Percentiles rank a stretch among this genome's conserved stretches.
Evolutionary conservation across 768 basidiomycete species (phyloP).

Genomic region (Lactifluus piperatus): DNA sequence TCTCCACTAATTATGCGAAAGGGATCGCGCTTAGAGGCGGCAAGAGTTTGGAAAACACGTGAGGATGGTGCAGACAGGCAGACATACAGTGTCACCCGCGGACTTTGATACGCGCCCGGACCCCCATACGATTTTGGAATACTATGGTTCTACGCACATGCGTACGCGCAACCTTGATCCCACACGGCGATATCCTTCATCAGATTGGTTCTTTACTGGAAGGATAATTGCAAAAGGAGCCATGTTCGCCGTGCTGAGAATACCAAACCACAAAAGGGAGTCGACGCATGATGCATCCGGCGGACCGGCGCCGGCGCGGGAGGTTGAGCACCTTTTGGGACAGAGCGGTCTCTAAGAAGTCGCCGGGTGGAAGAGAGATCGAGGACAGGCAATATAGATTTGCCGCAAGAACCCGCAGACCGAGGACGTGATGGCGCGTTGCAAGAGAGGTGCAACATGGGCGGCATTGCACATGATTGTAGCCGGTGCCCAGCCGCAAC

Average conservation of each 20-base stretch:
- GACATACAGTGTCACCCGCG: background rate
- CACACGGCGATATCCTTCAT: constrained; percentile 52
- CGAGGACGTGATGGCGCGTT: background rate
- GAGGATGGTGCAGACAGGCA: too few relatives aligned
- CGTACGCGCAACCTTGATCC: constrained; percentile 36
- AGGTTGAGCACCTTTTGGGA: constrained; percentile 4
- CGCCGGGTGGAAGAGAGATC: background rate
- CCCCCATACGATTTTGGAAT: constrained; percentile 48
- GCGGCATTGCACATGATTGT: too few relatives aligned
- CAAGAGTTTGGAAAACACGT: too few relatives aligned
- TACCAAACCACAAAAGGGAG: constrained; percentile 31
- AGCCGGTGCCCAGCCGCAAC: too few relatives aligned
- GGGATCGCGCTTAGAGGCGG: too few relatives aligned
- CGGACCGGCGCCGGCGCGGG: background rate
- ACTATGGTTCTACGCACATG: constrained; percentile 45
- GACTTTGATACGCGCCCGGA: constrained; percentile 43
- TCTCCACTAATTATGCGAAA: too few relatives aligned
- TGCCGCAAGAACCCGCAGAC: constrained; percentile 5
- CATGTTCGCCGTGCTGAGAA: constrained; percentile 48
- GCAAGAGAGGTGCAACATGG: background rate
- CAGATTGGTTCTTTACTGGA: constrained; percentile 46
- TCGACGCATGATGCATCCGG: too few relatives aligned
- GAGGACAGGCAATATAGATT: background rate
- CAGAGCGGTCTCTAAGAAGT: background rate
- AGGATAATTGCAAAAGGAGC: constrained; percentile 42